Conservation (phyloP, 768 basidiomycete species). For the Heimioporus sp. region DNA sequence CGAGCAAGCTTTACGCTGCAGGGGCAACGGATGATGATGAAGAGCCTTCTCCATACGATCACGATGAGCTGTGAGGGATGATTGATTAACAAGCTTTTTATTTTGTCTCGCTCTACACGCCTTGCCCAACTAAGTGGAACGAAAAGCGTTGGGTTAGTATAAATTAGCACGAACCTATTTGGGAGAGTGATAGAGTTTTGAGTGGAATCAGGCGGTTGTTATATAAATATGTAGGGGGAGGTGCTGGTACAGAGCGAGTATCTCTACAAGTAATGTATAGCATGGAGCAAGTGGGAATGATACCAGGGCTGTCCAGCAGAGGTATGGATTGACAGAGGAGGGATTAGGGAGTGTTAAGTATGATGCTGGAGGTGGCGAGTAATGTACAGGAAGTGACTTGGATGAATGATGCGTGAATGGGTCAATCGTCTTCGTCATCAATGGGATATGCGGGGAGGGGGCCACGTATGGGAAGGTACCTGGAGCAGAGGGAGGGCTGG, state of each 20-base stretch:
- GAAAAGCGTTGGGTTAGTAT: constrained; percentile 4
- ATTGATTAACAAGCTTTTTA: constrained; percentile 1
- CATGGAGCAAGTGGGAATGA: neutral
- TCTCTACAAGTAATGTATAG: constrained; percentile 10
- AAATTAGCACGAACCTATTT: constrained; percentile 16
- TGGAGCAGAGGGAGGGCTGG: constrained; percentile 8
- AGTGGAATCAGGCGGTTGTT: neutral
- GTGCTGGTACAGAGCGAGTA: neutral
- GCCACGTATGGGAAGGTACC: constrained; percentile 12
- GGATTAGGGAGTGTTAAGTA: constrained; percentile 13
- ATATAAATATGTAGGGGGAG: neutral
- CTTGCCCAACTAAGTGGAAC: neutral
- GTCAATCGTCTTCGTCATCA: constrained; percentile 24
- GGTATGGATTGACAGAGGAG: neutral
- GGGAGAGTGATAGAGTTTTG: neutral
- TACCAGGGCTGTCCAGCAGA: neutral
- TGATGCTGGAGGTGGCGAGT: constrained; percentile 4
- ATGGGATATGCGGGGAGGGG: constrained; percentile 21
- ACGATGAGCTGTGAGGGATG: constrained; percentile 50
- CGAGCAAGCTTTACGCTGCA: constrained; percentile 69
- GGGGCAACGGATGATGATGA: constrained; percentile 46
- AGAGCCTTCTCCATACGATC: constrained; percentile 35
- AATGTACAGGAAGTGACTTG: constrained; percentile 5
- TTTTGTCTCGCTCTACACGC: constrained; percentile 3
- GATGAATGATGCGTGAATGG: constrained; percentile 9